These are phyloP conservation scores for Globisporangium polare DNA, from an alignment of 352 stramenopile species.

Conservation along the genomic window DNA sequence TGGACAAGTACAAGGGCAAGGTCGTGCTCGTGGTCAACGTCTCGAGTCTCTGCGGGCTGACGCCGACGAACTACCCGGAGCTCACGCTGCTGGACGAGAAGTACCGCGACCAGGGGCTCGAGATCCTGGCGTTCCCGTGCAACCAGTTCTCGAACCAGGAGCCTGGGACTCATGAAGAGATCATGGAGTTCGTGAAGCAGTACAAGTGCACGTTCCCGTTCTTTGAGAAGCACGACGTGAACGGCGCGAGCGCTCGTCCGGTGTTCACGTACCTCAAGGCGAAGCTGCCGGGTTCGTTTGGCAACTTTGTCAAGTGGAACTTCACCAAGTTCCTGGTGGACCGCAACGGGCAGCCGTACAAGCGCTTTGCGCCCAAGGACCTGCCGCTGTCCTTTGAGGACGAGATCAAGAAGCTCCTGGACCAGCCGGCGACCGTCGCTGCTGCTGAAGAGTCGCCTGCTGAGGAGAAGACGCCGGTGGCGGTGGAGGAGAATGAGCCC, in stretches of 20 bases:
- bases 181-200: constrained; percentile 39
- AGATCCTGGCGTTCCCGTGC: constrained; percentile 41
- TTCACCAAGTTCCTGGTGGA: constrained; percentile 90
- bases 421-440: background rate
- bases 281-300: constrained; percentile 8
- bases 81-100: constrained; percentile 14
- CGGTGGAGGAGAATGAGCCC: background rate
- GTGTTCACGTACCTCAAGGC: constrained; percentile 33
- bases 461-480: background rate
- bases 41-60: constrained; percentile 38
- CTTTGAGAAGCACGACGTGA: constrained; percentile 59
- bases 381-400: constrained; percentile 69
- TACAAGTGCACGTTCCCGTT: constrained; percentile 45
- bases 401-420: constrained; percentile 75
- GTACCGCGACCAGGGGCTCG: constrained; percentile 26
- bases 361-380: constrained; percentile 70
- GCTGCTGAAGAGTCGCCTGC: background rate
- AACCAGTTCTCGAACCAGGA: constrained; percentile 56
- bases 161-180: constrained; percentile 41
- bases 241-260: constrained; percentile 20
- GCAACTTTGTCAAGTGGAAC: constrained; percentile 43
- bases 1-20: constrained; percentile 2
- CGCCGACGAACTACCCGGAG: constrained; percentile 33
- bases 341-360: constrained; percentile 65
- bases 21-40: constrained; percentile 17